Evolutionary conservation across 257 asterid species (phyloP).

Genomic region (Forsythia viridissima): DNA sequence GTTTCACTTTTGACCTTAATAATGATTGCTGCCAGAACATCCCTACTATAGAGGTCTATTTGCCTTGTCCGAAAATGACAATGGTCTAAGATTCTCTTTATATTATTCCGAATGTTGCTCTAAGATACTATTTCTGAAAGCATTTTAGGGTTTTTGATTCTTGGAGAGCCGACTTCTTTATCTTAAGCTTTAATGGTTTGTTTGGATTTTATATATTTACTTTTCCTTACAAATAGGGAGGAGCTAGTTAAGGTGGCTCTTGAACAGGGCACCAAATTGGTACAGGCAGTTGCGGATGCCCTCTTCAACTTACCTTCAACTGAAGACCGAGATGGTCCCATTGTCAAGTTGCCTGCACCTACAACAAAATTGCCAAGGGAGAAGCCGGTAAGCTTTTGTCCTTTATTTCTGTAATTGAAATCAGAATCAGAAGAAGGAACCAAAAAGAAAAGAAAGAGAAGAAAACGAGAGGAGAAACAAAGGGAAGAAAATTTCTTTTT

Average conservation of each 20-base stretch:
- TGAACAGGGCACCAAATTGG: constrained; percentile 73
- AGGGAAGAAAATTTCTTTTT: background rate
- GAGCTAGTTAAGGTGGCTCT: constrained; percentile 56
- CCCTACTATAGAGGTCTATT: background rate
- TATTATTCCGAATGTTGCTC: background rate
- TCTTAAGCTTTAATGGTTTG: background rate
- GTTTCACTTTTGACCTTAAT: background rate
- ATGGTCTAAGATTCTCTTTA: background rate
- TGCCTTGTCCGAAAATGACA: background rate
- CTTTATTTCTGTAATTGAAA: background rate
- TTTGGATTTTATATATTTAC: background rate
- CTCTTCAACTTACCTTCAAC: constrained; percentile 76
- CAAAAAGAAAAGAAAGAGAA: background rate
- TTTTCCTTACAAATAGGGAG: constrained; percentile 51
- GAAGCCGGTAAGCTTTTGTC: constrained; percentile 65
- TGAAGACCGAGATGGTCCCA: constrained; percentile 76
- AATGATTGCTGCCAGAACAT: background rate
- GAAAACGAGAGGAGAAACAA: background rate
- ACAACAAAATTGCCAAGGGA: constrained; percentile 76
- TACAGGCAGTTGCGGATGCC: constrained; percentile 81
- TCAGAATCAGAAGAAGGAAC: background rate
- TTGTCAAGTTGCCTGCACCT: constrained; percentile 76
- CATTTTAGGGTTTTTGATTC: background rate
- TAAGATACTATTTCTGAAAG: background rate
- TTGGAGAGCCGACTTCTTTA: background rate